A percentile compares a stretch with the other conserved stretches of the same genome.
These are phyloP conservation scores for Podila clonocystis DNA, from an alignment of 192 early-diverging fungal species.

Conservation along the genomic window DNA sequence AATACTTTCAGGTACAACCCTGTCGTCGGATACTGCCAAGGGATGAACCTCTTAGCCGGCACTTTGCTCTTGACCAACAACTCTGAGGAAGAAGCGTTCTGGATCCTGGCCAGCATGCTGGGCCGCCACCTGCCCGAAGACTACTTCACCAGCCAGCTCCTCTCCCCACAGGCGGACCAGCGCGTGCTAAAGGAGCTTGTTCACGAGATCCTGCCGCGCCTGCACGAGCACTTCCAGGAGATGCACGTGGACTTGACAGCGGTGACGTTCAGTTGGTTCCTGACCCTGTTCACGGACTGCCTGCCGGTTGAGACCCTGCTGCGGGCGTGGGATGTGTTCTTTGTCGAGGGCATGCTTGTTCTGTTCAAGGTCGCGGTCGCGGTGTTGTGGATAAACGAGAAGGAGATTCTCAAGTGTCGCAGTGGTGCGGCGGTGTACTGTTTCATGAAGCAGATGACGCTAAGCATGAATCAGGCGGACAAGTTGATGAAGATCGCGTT, in stretches of 20 bases:
- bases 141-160: constrained; percentile 61
- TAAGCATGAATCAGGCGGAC: constrained; percentile 47
- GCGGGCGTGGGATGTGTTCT: constrained; percentile 67
- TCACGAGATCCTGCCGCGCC: constrained; percentile 56
- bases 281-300: constrained; percentile 62
- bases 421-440: constrained; percentile 55
- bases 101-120: constrained; percentile 56
- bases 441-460: constrained; percentile 59
- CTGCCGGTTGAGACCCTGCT: constrained; percentile 56
- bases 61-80: constrained; percentile 60
- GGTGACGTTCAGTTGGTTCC: constrained; percentile 65
- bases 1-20: constrained; percentile 41
- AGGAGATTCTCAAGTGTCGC: constrained; percentile 55
- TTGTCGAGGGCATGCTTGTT: constrained; percentile 59
- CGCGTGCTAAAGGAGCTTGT: constrained; percentile 61
- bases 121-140: constrained; percentile 58
- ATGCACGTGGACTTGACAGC: constrained; percentile 58
- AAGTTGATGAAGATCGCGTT: constrained; percentile 55
- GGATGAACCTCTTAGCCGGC: constrained; percentile 65
- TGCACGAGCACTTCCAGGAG: constrained; percentile 53
- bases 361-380: constrained; percentile 61
- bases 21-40: constrained; percentile 65
- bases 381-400: constrained; percentile 57
- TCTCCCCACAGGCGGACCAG: constrained; percentile 62
- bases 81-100: constrained; percentile 54